Conservation (phyloP, 805 yeast species). For the Schizosaccharomyces osmophilus region DNA sequence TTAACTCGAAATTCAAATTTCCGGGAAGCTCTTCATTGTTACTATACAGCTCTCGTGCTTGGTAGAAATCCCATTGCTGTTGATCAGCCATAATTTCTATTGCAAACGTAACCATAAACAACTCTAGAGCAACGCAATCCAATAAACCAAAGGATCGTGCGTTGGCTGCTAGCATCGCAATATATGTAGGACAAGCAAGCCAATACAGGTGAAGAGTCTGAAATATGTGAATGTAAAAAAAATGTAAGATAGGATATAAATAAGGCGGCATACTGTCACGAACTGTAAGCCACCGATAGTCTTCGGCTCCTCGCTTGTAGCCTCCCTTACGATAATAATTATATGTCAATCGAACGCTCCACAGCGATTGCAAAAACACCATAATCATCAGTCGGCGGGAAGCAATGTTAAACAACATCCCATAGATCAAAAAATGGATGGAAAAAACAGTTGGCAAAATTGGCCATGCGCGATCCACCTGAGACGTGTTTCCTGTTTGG, state of each 20-base stretch:
- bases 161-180: neutral
- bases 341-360: conserved; percentile 5
- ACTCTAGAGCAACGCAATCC: neutral
- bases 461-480: conserved; percentile 7
- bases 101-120: neutral
- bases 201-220: neutral
- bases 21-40: neutral
- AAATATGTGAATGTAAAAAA: neutral
- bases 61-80: conserved; percentile 4
- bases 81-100: conserved; percentile 2
- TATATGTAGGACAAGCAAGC: neutral
- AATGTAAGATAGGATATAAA: neutral
- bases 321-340: conserved; percentile 5
- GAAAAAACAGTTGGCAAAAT: conserved; percentile 2
- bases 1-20: neutral
- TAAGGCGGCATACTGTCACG: neutral
- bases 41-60: neutral
- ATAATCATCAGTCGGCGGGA: neutral
- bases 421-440: conserved; percentile 3
- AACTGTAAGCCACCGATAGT: conserved; percentile 1
- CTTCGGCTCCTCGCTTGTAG: neutral
- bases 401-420: neutral
- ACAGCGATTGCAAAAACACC: conserved; percentile 2
- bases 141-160: neutral
- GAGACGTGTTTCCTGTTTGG: neutral